phyloP scores from a whole-genome alignment of 306 rosid species.

The Malus fusca region DNA sequence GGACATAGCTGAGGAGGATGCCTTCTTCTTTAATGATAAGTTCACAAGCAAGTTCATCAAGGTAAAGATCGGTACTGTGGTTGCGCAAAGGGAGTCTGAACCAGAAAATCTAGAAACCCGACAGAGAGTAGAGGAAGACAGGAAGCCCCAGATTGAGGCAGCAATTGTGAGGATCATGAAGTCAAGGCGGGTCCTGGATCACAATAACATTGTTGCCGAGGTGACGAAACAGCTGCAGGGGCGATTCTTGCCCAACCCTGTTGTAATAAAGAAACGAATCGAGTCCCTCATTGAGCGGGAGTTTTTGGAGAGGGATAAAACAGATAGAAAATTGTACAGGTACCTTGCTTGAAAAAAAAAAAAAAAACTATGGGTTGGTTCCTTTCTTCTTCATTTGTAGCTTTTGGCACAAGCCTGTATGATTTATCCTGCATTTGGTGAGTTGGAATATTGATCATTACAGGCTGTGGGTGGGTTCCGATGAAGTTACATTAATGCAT shows the following conservation, averaged over 20 bases:
- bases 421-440: constrained; percentile 22
- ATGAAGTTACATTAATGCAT: constrained; percentile 4
- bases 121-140: constrained; percentile 79
- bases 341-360: constrained; percentile 43
- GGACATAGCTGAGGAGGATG: constrained; percentile 70
- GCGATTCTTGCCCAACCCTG: constrained; percentile 66
- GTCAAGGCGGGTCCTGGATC: constrained; percentile 63
- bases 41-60: constrained; percentile 63
- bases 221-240: constrained; percentile 73
- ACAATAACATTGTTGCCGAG: constrained; percentile 74
- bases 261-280: constrained; percentile 67
- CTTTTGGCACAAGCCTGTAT: constrained; percentile 12
- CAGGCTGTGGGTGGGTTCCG: constrained; percentile 6
- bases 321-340: constrained; percentile 59
- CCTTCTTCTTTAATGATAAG: constrained; percentile 64
- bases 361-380: neutral
- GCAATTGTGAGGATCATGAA: constrained; percentile 87
- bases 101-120: constrained; percentile 82
- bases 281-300: constrained; percentile 89
- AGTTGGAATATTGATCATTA: constrained; percentile 22
- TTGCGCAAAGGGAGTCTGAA: constrained; percentile 75
- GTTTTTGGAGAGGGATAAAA: constrained; percentile 72
- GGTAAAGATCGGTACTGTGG: constrained; percentile 85
- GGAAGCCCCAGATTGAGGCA: constrained; percentile 84
- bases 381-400: neutral